Conservation (phyloP, 2,329 filamentous ascomycete species). For the Amauroascus verrucosus region DNA sequence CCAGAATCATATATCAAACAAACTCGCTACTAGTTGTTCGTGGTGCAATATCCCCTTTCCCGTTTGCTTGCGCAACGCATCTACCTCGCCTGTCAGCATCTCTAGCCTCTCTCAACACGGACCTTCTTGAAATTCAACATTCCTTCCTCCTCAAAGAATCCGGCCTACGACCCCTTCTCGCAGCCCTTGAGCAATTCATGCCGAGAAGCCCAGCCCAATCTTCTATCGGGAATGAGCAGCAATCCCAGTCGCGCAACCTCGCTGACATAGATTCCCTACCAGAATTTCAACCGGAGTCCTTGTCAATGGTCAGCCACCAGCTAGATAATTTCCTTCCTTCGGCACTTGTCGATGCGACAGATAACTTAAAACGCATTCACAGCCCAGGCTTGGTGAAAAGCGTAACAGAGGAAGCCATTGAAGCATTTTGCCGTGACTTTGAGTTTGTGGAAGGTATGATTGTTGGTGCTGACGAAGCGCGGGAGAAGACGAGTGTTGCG, state of each 20-base stretch:
- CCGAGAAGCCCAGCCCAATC: slow-evolving; percentile 11
- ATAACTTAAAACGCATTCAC: slow-evolving; percentile 64
- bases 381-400: slow-evolving; percentile 61
- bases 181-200: slow-evolving; percentile 42
- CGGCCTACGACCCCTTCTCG: slow-evolving; percentile 56
- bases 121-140: slow-evolving; percentile 58
- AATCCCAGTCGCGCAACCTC: slow-evolving; percentile 38
- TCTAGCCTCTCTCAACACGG: slow-evolving; percentile 39
- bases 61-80: slow-evolving; percentile 53
- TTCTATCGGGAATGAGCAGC: slow-evolving; percentile 2
- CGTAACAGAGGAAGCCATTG: slow-evolving; percentile 72
- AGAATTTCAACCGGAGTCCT: slow-evolving; percentile 48
- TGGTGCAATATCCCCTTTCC: slow-evolving; percentile 31
- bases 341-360: slow-evolving; percentile 81
- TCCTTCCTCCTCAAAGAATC: slow-evolving; percentile 64
- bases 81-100: slow-evolving; percentile 48
- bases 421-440: slow-evolving; percentile 77
- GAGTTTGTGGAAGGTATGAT: slow-evolving; percentile 56
- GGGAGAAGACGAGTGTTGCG: slow-evolving; percentile 27
- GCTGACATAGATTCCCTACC: slow-evolving; percentile 46
- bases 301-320: slow-evolving; percentile 60
- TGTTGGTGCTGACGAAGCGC: slow-evolving; percentile 47
- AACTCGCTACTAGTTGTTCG: slow-evolving; percentile 39
- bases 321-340: slow-evolving; percentile 88
- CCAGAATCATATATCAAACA: slow-evolving; percentile 41